phyloP scores from a whole-genome alignment of 164 flowering plant genomes.

The Piper longum region DNA sequence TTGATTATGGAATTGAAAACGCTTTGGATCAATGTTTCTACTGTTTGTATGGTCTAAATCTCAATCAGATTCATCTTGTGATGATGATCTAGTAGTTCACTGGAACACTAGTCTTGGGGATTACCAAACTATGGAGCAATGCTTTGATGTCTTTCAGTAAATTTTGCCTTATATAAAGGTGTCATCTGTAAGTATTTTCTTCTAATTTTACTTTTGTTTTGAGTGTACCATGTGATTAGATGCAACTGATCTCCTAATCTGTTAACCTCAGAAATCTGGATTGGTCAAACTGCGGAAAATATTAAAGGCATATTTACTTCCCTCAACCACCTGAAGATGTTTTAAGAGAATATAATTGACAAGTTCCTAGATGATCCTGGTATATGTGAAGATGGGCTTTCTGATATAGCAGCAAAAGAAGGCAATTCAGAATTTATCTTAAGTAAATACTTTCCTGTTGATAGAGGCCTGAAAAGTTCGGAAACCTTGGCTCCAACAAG shows the following conservation, averaged over 20 bases:
- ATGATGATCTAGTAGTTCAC: constrained; percentile 79
- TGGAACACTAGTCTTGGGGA: constrained; percentile 88
- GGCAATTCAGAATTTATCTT: constrained; percentile 49
- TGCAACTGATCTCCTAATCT: constrained; percentile 2
- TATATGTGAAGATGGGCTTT: constrained; percentile 70
- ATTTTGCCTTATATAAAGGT: constrained; percentile 81
- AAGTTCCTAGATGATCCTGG: constrained; percentile 69
- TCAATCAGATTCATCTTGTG: constrained; percentile 70
- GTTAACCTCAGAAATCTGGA: constrained; percentile 59
- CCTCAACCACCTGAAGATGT: constrained; percentile 81
- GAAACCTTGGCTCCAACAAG: constrained; percentile 25
- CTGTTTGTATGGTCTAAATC: constrained; percentile 94
- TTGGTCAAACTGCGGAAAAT: constrained; percentile 83
- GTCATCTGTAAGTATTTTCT: constrained; percentile 64
- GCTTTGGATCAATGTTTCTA: constrained; percentile 91
- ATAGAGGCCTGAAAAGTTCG: constrained; percentile 28
- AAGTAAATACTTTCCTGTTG: constrained; percentile 37
- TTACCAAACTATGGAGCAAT: constrained; percentile 94
- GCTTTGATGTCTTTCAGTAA: constrained; percentile 93
- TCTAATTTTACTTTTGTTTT: neutral
- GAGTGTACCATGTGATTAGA: neutral
- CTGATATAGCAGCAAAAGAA: constrained; percentile 61
- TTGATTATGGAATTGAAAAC: constrained; percentile 65
- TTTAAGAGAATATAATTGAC: constrained; percentile 54
- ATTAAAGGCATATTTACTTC: constrained; percentile 81